Evolutionary conservation across 1,284 basidiomycete genomes (phyloP), one percentile per base, ranked within the genome.

Genomic region (Trametes pubescens): DNA sequence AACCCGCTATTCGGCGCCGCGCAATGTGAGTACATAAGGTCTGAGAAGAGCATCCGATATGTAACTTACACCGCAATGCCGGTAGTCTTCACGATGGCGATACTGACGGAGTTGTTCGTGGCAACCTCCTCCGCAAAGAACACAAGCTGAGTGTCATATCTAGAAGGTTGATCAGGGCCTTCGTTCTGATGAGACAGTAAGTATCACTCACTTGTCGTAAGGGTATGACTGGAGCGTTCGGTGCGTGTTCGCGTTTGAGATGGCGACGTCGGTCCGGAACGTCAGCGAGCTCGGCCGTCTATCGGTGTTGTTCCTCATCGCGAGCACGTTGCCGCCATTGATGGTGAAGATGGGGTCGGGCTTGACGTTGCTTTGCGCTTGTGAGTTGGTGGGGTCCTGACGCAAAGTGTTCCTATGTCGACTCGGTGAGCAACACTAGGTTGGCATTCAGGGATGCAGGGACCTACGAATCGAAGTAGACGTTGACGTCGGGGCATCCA

Each of bases 381-480:
- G 34, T 21, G 54, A 32, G 14, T 58, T 52, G 1, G 44, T 29
- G 0, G 54, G 55, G 4, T 55, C 47, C 4, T 55, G 26, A 21
- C 66, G 69, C 40, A 70, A 29, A 2, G 63, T 59, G 52, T 72
- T 70, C 40, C 69, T 70, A 47, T 1, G 29, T 8, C 37, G n/a
- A 14, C 16, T 24, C 2, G 10, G 47, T 8, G 38, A 10, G 2
- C 6, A 16, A 40, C 24, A 4, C 18, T 4, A 14, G 4, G 8
- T 5, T 13, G 3, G 1, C 5, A 32, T 7, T 16, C 8, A 11
- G 3, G 4, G 18, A 44, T 9, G 26, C 26, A 16, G 11, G 7
- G 26, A 26, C 70, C 38, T 43, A 72, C 71, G 65, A 59, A 43
- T 72, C 71, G 34, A 72, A 70, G 57, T 59, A 72, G 8, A 72